A percentile compares a stretch with the other conserved stretches of the same genome.
Evolutionary conservation across 2,329 filamentous ascomycete genomes (phyloP).

Genomic region (Alternaria gansuensis): DNA sequence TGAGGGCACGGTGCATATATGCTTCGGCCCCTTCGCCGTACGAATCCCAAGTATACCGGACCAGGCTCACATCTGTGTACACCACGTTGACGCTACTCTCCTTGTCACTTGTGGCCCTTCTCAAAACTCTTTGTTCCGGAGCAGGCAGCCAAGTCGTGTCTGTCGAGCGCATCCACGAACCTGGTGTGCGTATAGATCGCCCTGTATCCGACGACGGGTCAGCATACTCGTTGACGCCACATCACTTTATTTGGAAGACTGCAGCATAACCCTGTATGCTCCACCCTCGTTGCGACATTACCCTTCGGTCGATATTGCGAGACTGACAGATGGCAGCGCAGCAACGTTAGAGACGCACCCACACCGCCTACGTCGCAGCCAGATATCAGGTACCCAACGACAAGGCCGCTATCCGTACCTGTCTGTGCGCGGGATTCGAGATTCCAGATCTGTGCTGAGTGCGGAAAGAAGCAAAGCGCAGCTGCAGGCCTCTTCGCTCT

Average conservation of each 20-base stretch:
- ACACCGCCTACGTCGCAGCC: conserved; percentile 45
- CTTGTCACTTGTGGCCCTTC: conserved; percentile 13
- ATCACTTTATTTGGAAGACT: conserved; percentile 44
- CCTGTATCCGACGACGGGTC: conserved; percentile 42
- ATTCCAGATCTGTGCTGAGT: conserved; percentile 48
- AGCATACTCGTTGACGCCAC: conserved; percentile 48
- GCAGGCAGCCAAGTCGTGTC: conserved; percentile 28
- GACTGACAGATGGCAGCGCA: conserved; percentile 49
- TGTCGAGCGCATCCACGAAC: conserved; percentile 36
- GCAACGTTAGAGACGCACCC: conserved; percentile 33
- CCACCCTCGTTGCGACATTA: conserved; percentile 43
- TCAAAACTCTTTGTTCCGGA: conserved; percentile 18
- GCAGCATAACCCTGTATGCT: conserved; percentile 51
- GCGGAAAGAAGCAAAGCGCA: conserved; percentile 52
- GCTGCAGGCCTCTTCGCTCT: conserved; percentile 35
- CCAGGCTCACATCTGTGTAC: conserved; percentile 18
- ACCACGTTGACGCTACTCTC: conserved; percentile 9
- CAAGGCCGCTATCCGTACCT: conserved; percentile 38
- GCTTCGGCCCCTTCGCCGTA: conserved; percentile 40
- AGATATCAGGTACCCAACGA: conserved; percentile 38
- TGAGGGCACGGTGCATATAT: conserved; percentile 50
- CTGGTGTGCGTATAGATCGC: conserved; percentile 43
- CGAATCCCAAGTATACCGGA: conserved; percentile 19
- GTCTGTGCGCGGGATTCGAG: conserved; percentile 49
- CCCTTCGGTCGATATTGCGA: conserved; percentile 38